These are phyloP conservation scores for Ambrosia artemisiifolia DNA, from an alignment of 129 eudicot species.

Conservation along the genomic window DNA sequence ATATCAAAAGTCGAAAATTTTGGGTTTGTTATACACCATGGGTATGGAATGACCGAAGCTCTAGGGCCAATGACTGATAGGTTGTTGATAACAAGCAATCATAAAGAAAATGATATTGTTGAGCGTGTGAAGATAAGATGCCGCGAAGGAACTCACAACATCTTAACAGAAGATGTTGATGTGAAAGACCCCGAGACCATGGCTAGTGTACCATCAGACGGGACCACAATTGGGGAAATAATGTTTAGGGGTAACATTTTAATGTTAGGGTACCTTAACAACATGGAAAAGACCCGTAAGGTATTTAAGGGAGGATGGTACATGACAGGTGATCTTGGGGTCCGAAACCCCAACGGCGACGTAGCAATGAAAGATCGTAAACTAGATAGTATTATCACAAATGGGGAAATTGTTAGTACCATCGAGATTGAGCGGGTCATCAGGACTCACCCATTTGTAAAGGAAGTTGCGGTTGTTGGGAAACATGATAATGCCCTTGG, in stretches of 20 bases:
- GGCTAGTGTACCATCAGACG: slow-evolving; percentile 59
- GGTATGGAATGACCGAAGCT: slow-evolving; percentile 74
- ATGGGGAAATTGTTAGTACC: slow-evolving; percentile 49
- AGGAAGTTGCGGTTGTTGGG: slow-evolving; percentile 62
- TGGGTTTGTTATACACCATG: slow-evolving; percentile 42
- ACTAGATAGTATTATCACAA: slow-evolving; percentile 23
- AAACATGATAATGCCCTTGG: slow-evolving; percentile 36
- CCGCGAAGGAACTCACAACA: slow-evolving; percentile 38
- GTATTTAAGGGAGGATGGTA: slow-evolving; percentile 64
- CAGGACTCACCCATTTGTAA: slow-evolving; percentile 47
- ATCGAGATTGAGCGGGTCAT: slow-evolving; percentile 53
- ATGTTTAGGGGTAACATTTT: slow-evolving; percentile 55
- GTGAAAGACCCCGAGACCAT: slow-evolving; percentile 48
- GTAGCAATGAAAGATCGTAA: slow-evolving; percentile 55
- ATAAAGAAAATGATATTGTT: background rate
- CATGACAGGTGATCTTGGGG: slow-evolving; percentile 56
- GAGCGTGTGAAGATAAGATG: background rate
- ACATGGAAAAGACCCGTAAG: slow-evolving; percentile 24
- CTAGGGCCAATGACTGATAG: slow-evolving; percentile 40
- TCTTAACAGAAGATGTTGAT: slow-evolving; percentile 53
- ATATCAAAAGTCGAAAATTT: slow-evolving; percentile 26
- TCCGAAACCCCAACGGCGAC: slow-evolving; percentile 36
- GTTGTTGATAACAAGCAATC: background rate
- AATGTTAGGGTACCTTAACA: slow-evolving; percentile 64
- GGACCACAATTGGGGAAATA: slow-evolving; percentile 63